Base-by-base conservation (phyloP, 1,284 basidiomycete species). In the Ustilago vetiveriae region DNA sequence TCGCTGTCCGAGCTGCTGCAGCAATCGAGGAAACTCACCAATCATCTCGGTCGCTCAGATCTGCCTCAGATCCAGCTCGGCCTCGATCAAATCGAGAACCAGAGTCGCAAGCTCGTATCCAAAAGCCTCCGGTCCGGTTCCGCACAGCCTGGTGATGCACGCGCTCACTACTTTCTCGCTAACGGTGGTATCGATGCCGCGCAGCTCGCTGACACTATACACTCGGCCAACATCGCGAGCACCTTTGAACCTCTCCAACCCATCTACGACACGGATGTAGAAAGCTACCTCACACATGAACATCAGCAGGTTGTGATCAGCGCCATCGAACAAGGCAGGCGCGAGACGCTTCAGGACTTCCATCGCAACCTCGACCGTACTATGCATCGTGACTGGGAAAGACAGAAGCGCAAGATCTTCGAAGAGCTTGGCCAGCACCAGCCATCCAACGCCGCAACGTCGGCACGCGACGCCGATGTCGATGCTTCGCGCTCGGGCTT, bases 281-380 rank as follows among this genome's bases (percentile, higher is more conserved):
- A 90, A 46, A 72, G 79, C 29, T 94, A 91, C 82, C 86, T 95
- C 27, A 90, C 91, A 19, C 91, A 94, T 82, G 90, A 91, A 6
- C 92, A 95, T 78, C 93, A 97, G 82, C 93, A 95, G 82, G 92
- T 92, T 67, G 88, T 97, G 55, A 92, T 96, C 63, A 91, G 91
- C 4, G 92, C 92, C 3, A 94, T 97, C 58, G 93, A 96, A 81
- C 91, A 95, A 78, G 90, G 90, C 5, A 85, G 92, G 42, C 87
- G 89, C 60, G 89, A 92, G 57, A 95, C 93, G 0, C 89, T 93
- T 72, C 87, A 90, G 62, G 89, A 92, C 69, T 94, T 95, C 74
- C 92, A 94, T 76, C 86, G 87, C 30, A 87, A 89, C 35, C 84
- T 94, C 37, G 90, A 92, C 75, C 88, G 90, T 39, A 86, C 90